A percentile compares a stretch with the other conserved stretches of the same genome.
Conservation (phyloP, 179 eudicot species). For the Kewa caespitosa region DNA sequence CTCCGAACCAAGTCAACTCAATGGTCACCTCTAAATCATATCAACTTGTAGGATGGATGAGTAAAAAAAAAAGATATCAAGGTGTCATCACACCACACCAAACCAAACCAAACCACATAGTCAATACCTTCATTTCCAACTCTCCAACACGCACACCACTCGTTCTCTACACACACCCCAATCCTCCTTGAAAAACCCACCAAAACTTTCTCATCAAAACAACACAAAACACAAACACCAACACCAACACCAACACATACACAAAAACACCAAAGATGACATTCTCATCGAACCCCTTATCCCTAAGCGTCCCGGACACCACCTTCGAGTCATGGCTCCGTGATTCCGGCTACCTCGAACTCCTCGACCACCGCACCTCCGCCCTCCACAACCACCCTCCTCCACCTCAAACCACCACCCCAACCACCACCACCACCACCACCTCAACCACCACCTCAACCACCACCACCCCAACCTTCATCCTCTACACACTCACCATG, state of each 20-base stretch:
- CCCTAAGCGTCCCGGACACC: slow-evolving; percentile 75
- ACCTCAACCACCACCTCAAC: slow-evolving; percentile 29
- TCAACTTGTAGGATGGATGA: too few relatives aligned
- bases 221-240: too few relatives aligned
- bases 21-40: too few relatives aligned
- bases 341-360: slow-evolving; percentile 79
- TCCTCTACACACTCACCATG: slow-evolving; percentile 26
- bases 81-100: too few relatives aligned
- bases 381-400: slow-evolving; percentile 43
- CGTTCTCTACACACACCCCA: too few relatives aligned
- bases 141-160: not conserved
- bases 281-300: slow-evolving; percentile 68
- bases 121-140: too few relatives aligned
- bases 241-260: not conserved
- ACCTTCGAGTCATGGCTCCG: slow-evolving; percentile 97
- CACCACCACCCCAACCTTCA: slow-evolving; percentile 31
- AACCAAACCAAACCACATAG: too few relatives aligned
- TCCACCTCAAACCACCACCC: slow-evolving; percentile 15
- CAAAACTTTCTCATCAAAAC: too few relatives aligned
- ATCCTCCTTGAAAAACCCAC: too few relatives aligned
- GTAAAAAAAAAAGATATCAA: too few relatives aligned
- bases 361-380: slow-evolving; percentile 87
- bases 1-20: too few relatives aligned
- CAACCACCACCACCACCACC: slow-evolving; percentile 9
- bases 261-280: slow-evolving; percentile 31